Evolutionary conservation across 306 rosid genomes (phyloP).

Genomic region (Parietaria judaica): DNA sequence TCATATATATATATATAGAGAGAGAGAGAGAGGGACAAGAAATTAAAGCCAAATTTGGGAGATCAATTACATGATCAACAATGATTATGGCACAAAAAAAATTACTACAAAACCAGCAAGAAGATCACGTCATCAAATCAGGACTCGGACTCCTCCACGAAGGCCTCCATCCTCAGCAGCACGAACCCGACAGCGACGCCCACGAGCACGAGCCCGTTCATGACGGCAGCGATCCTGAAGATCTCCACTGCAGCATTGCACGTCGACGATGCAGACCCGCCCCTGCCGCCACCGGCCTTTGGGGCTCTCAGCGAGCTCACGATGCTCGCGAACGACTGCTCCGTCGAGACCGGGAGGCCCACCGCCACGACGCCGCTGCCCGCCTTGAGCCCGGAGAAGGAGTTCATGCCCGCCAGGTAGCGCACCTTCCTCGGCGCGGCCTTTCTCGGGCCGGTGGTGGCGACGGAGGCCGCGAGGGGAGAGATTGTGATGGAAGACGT

Average conservation of each 20-base stretch:
- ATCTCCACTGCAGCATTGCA: conserved; percentile 73
- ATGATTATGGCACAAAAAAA: background rate
- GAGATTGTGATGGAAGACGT: conserved; percentile 46
- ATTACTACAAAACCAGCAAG: background rate
- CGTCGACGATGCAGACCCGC: conserved; percentile 52
- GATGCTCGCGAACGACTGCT: conserved; percentile 55
- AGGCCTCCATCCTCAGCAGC: conserved; percentile 74
- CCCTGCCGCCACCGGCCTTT: conserved; percentile 31
- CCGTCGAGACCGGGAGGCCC: conserved; percentile 42
- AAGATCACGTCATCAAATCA: conserved; percentile 11
- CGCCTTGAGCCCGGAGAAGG: conserved; percentile 58
- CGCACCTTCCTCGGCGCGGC: conserved; percentile 24
- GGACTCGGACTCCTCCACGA: conserved; percentile 55
- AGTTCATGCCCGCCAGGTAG: conserved; percentile 41
- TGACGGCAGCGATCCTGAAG: conserved; percentile 63
- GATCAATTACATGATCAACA: background rate
- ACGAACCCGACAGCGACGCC: conserved; percentile 88
- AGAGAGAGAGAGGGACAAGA: background rate
- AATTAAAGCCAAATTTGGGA: background rate
- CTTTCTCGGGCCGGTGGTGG: conserved; percentile 24
- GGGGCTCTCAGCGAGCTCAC: conserved; percentile 51
- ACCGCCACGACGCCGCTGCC: conserved; percentile 45
- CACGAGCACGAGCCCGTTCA: conserved; percentile 57
- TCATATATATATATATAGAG: background rate
- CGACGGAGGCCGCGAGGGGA: conserved; percentile 35